These are phyloP conservation scores for Sclerotinia borealis DNA, from an alignment of 2,329 filamentous ascomycete species.

Conservation along the genomic window DNA sequence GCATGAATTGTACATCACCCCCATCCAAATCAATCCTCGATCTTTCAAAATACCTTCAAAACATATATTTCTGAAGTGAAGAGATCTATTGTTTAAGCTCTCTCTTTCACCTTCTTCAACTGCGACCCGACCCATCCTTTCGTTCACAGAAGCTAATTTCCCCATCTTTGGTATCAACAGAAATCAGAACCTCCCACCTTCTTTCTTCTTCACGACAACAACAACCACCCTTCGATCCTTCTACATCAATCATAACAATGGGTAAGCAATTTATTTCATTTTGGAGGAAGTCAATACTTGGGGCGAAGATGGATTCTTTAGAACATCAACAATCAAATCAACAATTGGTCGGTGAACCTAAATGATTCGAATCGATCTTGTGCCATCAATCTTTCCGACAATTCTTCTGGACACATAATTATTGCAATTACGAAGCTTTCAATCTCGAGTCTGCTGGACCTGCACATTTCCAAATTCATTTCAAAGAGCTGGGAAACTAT, in stretches of 20 bases:
- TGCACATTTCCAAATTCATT: not conserved
- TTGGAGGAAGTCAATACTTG: slow-evolving; percentile 15
- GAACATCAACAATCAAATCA: not conserved
- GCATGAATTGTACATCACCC: slow-evolving; percentile 12
- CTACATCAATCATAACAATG: slow-evolving; percentile 30
- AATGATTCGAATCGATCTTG: not conserved
- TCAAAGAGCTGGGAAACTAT: not conserved
- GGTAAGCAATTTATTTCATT: slow-evolving; percentile 32
- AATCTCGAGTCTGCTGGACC: not conserved
- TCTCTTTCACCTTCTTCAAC: not conserved
- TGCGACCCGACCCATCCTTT: not conserved
- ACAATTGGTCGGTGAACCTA: not conserved
- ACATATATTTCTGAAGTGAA: too few relatives aligned
- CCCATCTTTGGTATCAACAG: not conserved
- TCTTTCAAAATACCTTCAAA: not conserved
- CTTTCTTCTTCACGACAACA: slow-evolving; percentile 4
- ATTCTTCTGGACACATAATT: not conserved
- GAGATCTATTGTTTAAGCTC: not conserved
- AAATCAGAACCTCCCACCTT: slow-evolving; percentile 9
- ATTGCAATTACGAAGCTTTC: not conserved
- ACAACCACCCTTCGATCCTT: slow-evolving; percentile 31
- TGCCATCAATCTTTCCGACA: not conserved
- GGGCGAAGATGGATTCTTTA: slow-evolving; percentile 6
- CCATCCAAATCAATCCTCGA: slow-evolving; percentile 6
- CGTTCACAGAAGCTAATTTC: slow-evolving; percentile 3